Evolutionary conservation across 2,329 filamentous ascomycete genomes (phyloP), one percentile per base, ranked within the genome.

Genomic region (Colletotrichum limetticola): DNA sequence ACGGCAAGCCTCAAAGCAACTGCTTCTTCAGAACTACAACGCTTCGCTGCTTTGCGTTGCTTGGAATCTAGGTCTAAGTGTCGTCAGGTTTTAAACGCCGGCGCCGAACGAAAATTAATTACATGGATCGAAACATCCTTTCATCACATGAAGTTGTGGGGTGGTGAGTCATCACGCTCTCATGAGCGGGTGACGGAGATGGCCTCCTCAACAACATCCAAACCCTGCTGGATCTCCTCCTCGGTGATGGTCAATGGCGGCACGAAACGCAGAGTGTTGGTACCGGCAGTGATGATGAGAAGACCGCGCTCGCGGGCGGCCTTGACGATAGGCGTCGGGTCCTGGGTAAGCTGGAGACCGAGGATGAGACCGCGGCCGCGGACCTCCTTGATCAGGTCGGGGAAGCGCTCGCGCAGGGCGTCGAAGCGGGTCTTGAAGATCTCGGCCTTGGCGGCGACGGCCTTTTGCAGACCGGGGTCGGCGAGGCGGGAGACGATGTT

Each of bases 181-280:
- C 59, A 74, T 77, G 74, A 83, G 66, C 80, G 79, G 56, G 85
- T 86, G 52, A 84, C 83, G 30, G 79, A 79, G 74, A 93, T 91
- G 5, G 90, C 89, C 77, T 94, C 88, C 76, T 92, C 93, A 73
- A 98, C 81, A 66, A 98, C 95, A 55, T 85, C 84, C 82, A 98
- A 85, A 0, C 94, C 95, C 75, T 93, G 87, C 76, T 91, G 86
- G 76, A 98, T 97, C 87, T 98, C 94, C 30, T 89, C 90, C 77
- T 94, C 91, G 1, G 90, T 93, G 71, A 99, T 93, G 6, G 92
- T 91, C 79, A 99, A 85, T 74, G 94, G 93, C 37, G 97, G 97
- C 69, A 98, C 95, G 78, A 99, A 98, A 60, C 97, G 89, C 77
- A 99, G 84, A 9, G 95, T 98, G 80, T 98, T 98, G 35, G 92